Evolutionary conservation across 495 filamentous ascomycete genomes (phyloP).

Genomic region (Penicillium diatomitis): DNA sequence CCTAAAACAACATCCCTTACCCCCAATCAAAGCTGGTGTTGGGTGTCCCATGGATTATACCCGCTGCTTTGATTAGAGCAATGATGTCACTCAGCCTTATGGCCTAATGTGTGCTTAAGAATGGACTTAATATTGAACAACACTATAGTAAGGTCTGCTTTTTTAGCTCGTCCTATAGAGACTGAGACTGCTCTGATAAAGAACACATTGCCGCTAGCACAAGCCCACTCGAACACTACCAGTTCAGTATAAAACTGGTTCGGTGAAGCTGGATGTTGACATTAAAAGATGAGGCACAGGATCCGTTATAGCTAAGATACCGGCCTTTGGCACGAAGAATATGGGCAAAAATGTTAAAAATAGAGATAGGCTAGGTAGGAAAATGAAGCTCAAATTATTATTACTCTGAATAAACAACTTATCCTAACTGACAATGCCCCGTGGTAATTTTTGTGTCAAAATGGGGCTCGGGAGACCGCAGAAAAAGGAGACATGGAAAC

Average conservation of each 20-base stretch:
- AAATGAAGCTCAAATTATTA: background rate
- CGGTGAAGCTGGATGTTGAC: background rate
- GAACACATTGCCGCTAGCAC: background rate
- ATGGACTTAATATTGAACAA: background rate
- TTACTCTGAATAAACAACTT: background rate
- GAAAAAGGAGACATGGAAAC: background rate
- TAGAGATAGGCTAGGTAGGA: background rate
- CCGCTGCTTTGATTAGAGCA: background rate
- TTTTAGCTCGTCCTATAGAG: background rate
- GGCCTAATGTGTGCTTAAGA: background rate
- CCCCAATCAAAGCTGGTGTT: background rate
- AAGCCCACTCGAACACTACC: constrained; percentile 1
- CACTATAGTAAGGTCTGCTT: background rate
- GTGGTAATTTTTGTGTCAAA: background rate
- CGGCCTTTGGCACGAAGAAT: background rate
- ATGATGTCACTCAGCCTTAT: background rate
- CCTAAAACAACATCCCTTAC: background rate
- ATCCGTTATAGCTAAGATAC: background rate
- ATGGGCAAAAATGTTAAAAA: background rate
- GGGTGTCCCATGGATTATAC: background rate
- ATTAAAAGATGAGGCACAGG: background rate
- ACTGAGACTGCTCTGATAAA: background rate
- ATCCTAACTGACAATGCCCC: background rate
- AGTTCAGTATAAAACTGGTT: background rate
- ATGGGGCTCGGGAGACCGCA: background rate